These are phyloP conservation scores for Cryphonectria parasitica DNA, from an alignment of 2,329 filamentous ascomycete genomes.

Conservation along the genomic window DNA sequence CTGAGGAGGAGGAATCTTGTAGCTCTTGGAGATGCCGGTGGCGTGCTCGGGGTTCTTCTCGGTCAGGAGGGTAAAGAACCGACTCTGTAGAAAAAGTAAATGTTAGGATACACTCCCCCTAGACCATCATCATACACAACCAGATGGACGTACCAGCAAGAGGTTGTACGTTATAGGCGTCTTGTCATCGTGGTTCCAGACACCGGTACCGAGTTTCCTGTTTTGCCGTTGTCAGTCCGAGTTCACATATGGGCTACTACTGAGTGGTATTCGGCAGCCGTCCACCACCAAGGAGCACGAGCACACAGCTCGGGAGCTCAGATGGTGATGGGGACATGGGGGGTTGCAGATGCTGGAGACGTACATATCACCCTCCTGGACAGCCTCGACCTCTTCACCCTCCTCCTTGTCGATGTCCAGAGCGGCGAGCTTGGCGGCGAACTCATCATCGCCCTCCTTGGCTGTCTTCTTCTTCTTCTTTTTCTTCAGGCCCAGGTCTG, in stretches of 20 bases:
- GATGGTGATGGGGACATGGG: too few relatives aligned
- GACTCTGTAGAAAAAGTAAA: slow-evolving; percentile 38
- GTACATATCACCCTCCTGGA: slow-evolving; percentile 77
- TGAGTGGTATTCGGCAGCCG: not conserved
- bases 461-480: slow-evolving; percentile 82
- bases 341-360: slow-evolving; percentile 40
- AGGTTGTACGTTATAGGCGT: slow-evolving; percentile 81
- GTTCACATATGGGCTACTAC: not conserved
- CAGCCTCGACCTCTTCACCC: slow-evolving; percentile 55
- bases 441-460: slow-evolving; percentile 58
- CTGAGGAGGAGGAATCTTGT: slow-evolving; percentile 98
- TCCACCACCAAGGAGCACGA: not conserved
- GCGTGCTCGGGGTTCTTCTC: slow-evolving; percentile 97
- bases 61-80: slow-evolving; percentile 93
- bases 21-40: slow-evolving; percentile 85
- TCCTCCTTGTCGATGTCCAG: slow-evolving; percentile 66
- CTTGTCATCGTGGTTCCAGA: slow-evolving; percentile 83
- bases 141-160: slow-evolving; percentile 61
- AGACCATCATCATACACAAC: not conserved
- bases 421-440: slow-evolving; percentile 64
- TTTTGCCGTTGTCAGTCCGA: slow-evolving; percentile 4
- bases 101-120: not conserved
- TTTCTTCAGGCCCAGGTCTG: slow-evolving; percentile 57
- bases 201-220: slow-evolving; percentile 69
- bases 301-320: not conserved